These are phyloP conservation scores for Neofusicoccum parvum DNA, from an alignment of 2,329 filamentous ascomycete species.

Conservation along the genomic window DNA sequence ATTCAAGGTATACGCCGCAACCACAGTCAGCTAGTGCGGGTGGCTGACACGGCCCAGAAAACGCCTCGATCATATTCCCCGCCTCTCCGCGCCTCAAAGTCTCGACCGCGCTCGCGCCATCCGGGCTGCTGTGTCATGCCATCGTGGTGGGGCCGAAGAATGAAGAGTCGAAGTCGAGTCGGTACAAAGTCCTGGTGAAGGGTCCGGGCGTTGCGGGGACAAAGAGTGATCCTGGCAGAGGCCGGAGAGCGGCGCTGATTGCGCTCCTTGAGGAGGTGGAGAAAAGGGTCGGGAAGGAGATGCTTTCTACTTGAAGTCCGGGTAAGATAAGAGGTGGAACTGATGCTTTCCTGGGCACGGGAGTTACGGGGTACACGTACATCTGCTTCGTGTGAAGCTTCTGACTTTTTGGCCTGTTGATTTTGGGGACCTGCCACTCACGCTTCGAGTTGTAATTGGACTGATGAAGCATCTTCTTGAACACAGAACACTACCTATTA, in stretches of 20 bases:
- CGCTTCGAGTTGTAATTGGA: no score
- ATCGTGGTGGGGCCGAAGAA: conserved; percentile 21
- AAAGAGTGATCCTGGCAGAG: not conserved
- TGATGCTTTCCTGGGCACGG: not conserved
- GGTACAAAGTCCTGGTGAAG: conserved; percentile 19
- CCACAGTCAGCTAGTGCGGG: no score
- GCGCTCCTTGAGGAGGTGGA: conserved; percentile 20
- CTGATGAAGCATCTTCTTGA: no score
- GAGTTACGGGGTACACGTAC: not conserved
- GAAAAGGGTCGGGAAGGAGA: conserved; percentile 18
- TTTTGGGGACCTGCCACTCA: not conserved
- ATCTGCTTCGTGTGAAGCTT: not conserved
- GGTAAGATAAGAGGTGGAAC: not conserved
- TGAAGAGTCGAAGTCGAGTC: conserved; percentile 8
- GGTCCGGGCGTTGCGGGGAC: conserved; percentile 5
- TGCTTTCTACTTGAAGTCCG: not conserved
- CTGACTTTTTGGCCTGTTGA: not conserved
- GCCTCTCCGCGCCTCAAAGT: conserved; percentile 9
- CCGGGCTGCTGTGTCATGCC: conserved; percentile 15
- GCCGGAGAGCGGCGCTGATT: conserved; percentile 13
- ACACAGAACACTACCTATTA: no score
- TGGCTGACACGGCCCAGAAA: not conserved
- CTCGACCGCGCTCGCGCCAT: conserved; percentile 14
- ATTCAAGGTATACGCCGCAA: conserved; percentile 12
- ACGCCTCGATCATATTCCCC: conserved; percentile 17